Percentiles rank a stretch among this genome's conserved stretches.
phyloP scores from a whole-genome alignment of 2,329 filamentous ascomycete genomes.

The Sarocladiaceae sp. region DNA sequence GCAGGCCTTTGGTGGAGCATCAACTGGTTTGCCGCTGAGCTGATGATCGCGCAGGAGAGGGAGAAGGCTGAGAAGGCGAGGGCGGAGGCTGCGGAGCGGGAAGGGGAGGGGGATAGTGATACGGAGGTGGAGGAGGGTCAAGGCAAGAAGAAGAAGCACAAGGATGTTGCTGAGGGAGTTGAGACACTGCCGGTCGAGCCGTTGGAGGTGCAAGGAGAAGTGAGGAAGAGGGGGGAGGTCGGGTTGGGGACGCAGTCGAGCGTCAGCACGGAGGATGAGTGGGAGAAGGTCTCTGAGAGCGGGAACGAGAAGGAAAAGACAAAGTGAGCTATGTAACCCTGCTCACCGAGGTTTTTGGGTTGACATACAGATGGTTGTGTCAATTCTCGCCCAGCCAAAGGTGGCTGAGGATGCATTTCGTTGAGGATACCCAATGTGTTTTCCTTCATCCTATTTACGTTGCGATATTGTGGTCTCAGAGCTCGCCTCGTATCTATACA shows the following conservation, averaged over 20 bases:
- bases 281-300: slow-evolving; percentile 86
- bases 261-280: slow-evolving; percentile 86
- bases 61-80: slow-evolving; percentile 31
- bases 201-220: slow-evolving; percentile 33
- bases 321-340: slow-evolving; percentile 33
- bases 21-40: slow-evolving; percentile 88
- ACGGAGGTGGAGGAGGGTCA: slow-evolving; percentile 35
- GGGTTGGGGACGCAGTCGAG: slow-evolving; percentile 37
- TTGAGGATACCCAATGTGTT: slow-evolving; percentile 21
- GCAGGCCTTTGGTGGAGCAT: slow-evolving; percentile 86
- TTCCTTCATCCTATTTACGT: too few species aligned
- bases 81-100: slow-evolving; percentile 23
- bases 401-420: too few species aligned
- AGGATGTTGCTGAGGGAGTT: slow-evolving; percentile 5
- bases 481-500: too few species aligned
- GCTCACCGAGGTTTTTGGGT: too few species aligned
- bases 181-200: slow-evolving; percentile 29
- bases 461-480: too few species aligned
- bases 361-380: too few species aligned
- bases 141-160: slow-evolving; percentile 5
- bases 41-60: slow-evolving; percentile 37
- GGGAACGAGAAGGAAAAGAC: slow-evolving; percentile 57
- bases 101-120: slow-evolving; percentile 30
- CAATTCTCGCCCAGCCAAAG: too few species aligned
- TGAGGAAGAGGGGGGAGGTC: slow-evolving; percentile 41